Base-by-base conservation (phyloP, 768 basidiomycete genomes). In the Russula earlei region DNA sequence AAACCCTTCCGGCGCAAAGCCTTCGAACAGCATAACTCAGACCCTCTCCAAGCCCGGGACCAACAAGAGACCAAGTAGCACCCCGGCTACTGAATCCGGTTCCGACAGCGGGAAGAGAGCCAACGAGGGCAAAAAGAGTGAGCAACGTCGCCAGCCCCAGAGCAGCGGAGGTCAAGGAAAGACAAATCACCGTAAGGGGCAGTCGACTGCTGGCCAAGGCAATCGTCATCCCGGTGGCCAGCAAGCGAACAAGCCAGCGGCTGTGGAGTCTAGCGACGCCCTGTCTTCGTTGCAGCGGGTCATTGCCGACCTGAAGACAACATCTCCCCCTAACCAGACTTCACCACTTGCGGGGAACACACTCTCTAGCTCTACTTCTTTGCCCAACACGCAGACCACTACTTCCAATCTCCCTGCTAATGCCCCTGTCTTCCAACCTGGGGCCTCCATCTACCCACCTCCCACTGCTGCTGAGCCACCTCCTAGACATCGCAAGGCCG, bases 301-400 rank as follows among this genome's bases (percentile, higher is more conserved):
- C 69, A 97, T 97, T 63, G 88, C 88, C 54, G 93, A 97, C 69
- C 76, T 96, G 61, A 95, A 92, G 77, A 85, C 86, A 17, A 79
- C 90, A 3, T 84, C 89, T 51, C 82, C 87, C 48, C 75, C 81
- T 49, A 79, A 74, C 65, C 78, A 70, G 63, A 62, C 70, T 8
- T 58, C 66, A 15, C 69, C 71, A 64, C 71, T 70, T 59, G 68
- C 71, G 40, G 72, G 65, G 56, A 75, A 72, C 48, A 67, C 70
- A 4, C 66, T 71, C 34, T 60, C 75, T 59, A 61, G 52, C 45
- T 61, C 68, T 34, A 69, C 65, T 62, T 72, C 77, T 41, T 75
- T 80, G 65, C 72, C 79, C 59, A 69, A 71, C 15, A 69, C 78
- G 37, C 82, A 82, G 59, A 64, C 58, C 20, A 64, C 63, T 10